These are phyloP conservation scores for Cucurbita argyrosperma DNA, from an alignment of 306 rosid genomes.

Conservation along the genomic window DNA sequence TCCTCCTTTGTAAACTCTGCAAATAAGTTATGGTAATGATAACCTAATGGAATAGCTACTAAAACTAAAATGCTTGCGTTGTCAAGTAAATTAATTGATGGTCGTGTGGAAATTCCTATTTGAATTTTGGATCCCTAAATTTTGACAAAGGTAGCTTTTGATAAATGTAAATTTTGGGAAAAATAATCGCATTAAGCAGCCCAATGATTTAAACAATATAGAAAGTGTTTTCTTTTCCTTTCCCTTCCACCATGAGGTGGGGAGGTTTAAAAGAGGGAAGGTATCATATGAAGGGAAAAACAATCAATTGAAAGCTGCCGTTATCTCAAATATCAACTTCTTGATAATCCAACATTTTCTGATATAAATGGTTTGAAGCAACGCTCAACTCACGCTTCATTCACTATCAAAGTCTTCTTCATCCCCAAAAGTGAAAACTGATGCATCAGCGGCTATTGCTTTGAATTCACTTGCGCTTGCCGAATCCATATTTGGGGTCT, in stretches of 20 bases:
- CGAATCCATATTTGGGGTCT: slow-evolving; percentile 22
- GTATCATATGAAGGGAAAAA: neutral
- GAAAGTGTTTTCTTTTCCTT: neutral
- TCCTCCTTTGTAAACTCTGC: neutral
- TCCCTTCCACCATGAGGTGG: neutral
- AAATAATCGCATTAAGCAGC: neutral
- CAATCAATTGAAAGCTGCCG: neutral
- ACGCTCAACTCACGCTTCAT: slow-evolving; percentile 5
- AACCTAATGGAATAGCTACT: neutral
- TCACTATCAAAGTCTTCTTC: slow-evolving; percentile 89
- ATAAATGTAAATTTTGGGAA: no score
- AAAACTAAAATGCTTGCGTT: no score
- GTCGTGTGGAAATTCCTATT: no score
- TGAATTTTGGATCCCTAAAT: no score
- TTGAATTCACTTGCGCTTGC: slow-evolving; percentile 42
- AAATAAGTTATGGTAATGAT: neutral
- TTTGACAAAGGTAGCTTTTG: no score
- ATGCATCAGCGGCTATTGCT: slow-evolving; percentile 95
- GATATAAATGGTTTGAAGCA: neutral
- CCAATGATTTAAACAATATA: neutral
- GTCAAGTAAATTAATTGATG: no score
- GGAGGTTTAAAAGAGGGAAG: neutral
- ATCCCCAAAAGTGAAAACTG: slow-evolving; percentile 82
- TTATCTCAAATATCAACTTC: neutral
- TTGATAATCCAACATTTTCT: neutral